A percentile compares a stretch with the other conserved stretches of the same genome.
phyloP scores from a whole-genome alignment of 352 stramenopile genomes.

The Plasmopara viticola region DNA sequence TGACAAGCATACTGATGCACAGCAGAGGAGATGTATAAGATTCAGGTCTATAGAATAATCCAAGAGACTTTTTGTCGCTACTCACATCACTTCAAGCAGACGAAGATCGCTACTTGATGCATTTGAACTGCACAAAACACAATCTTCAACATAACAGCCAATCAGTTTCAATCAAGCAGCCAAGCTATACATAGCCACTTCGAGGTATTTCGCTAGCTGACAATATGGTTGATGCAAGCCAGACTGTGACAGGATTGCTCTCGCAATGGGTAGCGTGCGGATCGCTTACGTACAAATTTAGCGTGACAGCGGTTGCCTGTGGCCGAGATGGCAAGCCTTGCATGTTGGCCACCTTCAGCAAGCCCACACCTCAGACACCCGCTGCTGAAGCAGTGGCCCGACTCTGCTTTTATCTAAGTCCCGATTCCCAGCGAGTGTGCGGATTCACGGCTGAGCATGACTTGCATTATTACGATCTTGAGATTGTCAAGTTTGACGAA shows the following conservation, averaged over 20 bases:
- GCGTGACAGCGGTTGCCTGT: slow-evolving; percentile 24
- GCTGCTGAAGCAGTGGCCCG: slow-evolving; percentile 42
- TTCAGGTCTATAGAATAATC: no score
- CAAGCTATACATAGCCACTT: not conserved
- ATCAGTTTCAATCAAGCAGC: not conserved
- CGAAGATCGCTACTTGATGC: no score
- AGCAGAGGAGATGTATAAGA: no score
- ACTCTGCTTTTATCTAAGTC: slow-evolving; percentile 50
- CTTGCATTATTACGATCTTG: slow-evolving; percentile 46
- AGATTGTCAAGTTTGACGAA: slow-evolving; percentile 46
- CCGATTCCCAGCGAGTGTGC: slow-evolving; percentile 30
- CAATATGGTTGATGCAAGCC: slow-evolving; percentile 23
- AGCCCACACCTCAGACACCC: slow-evolving; percentile 33
- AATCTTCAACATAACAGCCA: no score
- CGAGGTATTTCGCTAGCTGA: not conserved
- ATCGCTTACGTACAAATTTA: slow-evolving; percentile 58
- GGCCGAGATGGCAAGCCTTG: slow-evolving; percentile 30
- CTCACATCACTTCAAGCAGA: no score
- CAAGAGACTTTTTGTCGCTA: no score
- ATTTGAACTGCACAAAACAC: no score
- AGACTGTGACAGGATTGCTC: slow-evolving; percentile 43
- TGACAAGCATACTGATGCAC: no score
- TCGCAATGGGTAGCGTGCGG: slow-evolving; percentile 27
- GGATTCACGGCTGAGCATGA: slow-evolving; percentile 64
- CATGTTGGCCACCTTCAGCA: slow-evolving; percentile 61